Evolutionary conservation across 2,329 filamentous ascomycete species (phyloP).

Genomic region (Aphanoascus verrucosus): DNA sequence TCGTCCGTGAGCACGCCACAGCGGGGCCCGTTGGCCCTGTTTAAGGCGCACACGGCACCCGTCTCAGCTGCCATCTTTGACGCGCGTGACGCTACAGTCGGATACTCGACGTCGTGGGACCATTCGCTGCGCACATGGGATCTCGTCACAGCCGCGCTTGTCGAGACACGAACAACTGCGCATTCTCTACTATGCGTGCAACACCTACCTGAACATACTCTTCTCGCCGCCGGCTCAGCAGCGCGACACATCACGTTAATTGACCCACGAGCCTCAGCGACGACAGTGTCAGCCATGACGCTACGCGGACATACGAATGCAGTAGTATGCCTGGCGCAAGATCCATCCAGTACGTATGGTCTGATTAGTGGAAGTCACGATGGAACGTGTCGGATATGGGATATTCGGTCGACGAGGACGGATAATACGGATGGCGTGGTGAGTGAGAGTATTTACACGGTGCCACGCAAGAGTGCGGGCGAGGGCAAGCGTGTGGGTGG

Average conservation of each 20-base stretch:
- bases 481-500: slow-evolving; percentile 57
- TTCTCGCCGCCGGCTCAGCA: slow-evolving; percentile 65
- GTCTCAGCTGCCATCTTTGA: slow-evolving; percentile 79
- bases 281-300: slow-evolving; percentile 74
- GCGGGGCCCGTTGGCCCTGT: slow-evolving; percentile 65
- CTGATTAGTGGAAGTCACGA: slow-evolving; percentile 85
- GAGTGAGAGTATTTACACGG: slow-evolving; percentile 64
- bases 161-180: slow-evolving; percentile 72
- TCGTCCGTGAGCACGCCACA: slow-evolving; percentile 51
- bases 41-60: slow-evolving; percentile 60
- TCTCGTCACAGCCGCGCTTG: slow-evolving; percentile 64
- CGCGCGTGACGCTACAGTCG: slow-evolving; percentile 71
- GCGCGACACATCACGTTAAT: slow-evolving; percentile 85
- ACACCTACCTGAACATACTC: slow-evolving; percentile 55
- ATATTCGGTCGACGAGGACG: slow-evolving; percentile 60
- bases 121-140: slow-evolving; percentile 87
- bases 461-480: slow-evolving; percentile 62
- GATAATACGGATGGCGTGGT: slow-evolving; percentile 45
- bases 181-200: slow-evolving; percentile 72
- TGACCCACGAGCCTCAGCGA: slow-evolving; percentile 71
- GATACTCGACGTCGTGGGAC: slow-evolving; percentile 84
- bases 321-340: slow-evolving; percentile 48
- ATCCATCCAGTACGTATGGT: slow-evolving; percentile 63
- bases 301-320: slow-evolving; percentile 77
- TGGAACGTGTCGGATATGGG: slow-evolving; percentile 88